Percentiles rank a stretch among this genome's conserved stretches.
Evolutionary conservation across 352 stramenopile genomes (phyloP).

Genomic region (Detonula confervacea): DNA sequence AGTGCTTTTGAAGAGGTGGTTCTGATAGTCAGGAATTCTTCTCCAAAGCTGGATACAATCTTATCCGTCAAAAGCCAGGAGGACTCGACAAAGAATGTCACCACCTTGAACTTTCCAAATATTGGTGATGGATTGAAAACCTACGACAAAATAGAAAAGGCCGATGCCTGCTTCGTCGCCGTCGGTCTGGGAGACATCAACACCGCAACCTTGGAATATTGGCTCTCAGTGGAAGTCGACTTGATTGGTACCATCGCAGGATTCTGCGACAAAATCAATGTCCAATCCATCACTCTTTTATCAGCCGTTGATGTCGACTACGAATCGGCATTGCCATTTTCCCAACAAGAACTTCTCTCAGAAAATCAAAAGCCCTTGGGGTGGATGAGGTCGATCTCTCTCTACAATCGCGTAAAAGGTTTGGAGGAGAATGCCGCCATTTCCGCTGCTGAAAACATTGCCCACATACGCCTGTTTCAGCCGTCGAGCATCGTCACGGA

Average conservation of each 20-base stretch:
- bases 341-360: slow-evolving; percentile 19
- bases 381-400: slow-evolving; percentile 15
- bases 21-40: slow-evolving; percentile 15
- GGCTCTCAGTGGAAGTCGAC: slow-evolving; percentile 28
- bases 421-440: slow-evolving; percentile 32
- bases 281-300: slow-evolving; percentile 8
- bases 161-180: slow-evolving; percentile 43
- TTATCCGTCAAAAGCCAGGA: too few relatives aligned
- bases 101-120: background rate
- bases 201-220: slow-evolving; percentile 11
- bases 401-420: slow-evolving; percentile 18
- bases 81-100: background rate
- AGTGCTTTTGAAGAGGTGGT: slow-evolving; percentile 20
- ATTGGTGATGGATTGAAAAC: background rate
- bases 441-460: background rate
- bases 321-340: slow-evolving; percentile 7
- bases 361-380: slow-evolving; percentile 10
- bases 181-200: slow-evolving; percentile 15
- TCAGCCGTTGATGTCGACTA: slow-evolving; percentile 13
- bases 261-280: slow-evolving; percentile 34
- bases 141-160: background rate
- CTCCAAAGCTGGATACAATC: background rate
- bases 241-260: slow-evolving; percentile 23
- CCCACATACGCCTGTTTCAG: slow-evolving; percentile 23
- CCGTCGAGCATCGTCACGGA: slow-evolving; percentile 33